These are phyloP conservation scores for Saururus chinensis DNA, from an alignment of 164 flowering plant genomes.

Conservation along the genomic window DNA sequence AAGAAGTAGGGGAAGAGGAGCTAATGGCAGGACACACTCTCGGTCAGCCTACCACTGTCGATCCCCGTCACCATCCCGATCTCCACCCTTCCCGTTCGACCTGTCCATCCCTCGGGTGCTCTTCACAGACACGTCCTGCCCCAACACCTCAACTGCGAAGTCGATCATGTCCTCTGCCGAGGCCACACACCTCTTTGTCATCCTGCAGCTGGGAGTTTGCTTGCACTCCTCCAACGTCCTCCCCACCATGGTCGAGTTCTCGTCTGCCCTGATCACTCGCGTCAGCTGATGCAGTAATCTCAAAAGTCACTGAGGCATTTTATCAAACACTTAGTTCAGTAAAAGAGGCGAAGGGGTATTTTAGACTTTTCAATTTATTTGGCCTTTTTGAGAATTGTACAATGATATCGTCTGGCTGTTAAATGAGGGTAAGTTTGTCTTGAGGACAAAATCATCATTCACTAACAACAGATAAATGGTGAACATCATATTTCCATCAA, in stretches of 20 bases:
- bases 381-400: no score
- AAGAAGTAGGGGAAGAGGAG: slow-evolving; percentile 70
- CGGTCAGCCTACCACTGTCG: slow-evolving; percentile 62
- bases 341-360: no score
- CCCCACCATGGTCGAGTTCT: slow-evolving; percentile 39
- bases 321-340: no score
- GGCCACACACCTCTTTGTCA: slow-evolving; percentile 69
- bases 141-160: slow-evolving; percentile 58
- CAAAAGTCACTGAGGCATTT: no score
- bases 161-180: slow-evolving; percentile 85
- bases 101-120: slow-evolving; percentile 56
- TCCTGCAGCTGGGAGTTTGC: slow-evolving; percentile 60
- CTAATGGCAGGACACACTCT: slow-evolving; percentile 81
- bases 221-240: slow-evolving; percentile 61
- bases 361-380: no score
- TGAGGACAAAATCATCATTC: no score
- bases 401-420: no score
- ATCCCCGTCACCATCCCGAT: slow-evolving; percentile 56
- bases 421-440: no score
- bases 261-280: slow-evolving; percentile 37
- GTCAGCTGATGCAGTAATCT: no score
- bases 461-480: no score
- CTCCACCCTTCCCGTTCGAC: slow-evolving; percentile 35
- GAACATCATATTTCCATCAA: no score
- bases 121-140: slow-evolving; percentile 35